Evolutionary conservation across 331 rosid species (phyloP), one percentile per base, ranked within the genome.

Genomic region (Pyracantha coccinea): DNA sequence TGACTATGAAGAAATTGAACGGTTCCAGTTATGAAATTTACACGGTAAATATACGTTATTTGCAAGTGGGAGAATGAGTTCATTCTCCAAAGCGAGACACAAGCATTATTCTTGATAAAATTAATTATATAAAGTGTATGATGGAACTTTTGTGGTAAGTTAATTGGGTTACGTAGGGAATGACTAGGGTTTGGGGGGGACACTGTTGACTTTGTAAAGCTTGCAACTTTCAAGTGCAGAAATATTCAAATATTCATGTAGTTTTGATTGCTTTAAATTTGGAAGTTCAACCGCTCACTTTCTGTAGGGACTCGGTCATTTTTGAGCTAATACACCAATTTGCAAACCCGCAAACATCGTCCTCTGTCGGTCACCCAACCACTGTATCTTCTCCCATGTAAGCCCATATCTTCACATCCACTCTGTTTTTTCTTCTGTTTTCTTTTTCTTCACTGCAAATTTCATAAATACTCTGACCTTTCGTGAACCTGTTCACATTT

Each of bases 201-300:
- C 72, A 64, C 61, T 23, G 44, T 88, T 89, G 92, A 91, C 92
- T 87, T 85, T 80, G 82, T 68, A 31, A 78, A 70, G 55, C 53
- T 50, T 24, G 63, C 83, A 77, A 59, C 63, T 44, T 65, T 61
- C 44, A 45, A 55, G 50, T 73, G 11, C 68, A 31, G 58, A 69
- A 58, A 27, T 15, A 16, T 77, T 59, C 38, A 10, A 8, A 50
- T 7, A n/a, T 53, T 53, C 23, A 53, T 50, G 20, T 3, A 41
- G 47, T 41, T 14, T 11, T 16, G 20, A 63, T 29, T 63, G 68
- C 5, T 7, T 62, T 24, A n/a, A 61, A 24, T 57, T 23, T 13
- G 74, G 86, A 54, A 91, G 71, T 71, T 70, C 71, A 89, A 81
- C 88, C 57, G 80, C 88, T 84, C 81, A n/a, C 91, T 84, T 91